Evolutionary conservation across 1,284 basidiomycete species (phyloP), one percentile per base, ranked within the genome.

Genomic region (Ganoderma lucidum): DNA sequence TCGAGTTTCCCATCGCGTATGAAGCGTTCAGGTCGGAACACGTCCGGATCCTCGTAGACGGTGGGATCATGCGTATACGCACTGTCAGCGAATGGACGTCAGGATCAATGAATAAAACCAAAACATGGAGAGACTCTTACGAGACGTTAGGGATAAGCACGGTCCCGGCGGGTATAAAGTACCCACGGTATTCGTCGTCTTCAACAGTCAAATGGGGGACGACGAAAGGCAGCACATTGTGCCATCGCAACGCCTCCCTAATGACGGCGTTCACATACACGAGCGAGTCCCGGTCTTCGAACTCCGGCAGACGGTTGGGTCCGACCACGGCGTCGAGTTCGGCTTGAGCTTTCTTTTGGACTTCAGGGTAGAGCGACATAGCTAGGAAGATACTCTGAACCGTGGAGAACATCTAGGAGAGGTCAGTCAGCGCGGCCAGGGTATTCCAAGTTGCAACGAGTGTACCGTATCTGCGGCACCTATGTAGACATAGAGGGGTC

Each of bases 11-110:
- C 80, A 44, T 78, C 74, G 58, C 74, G 76, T n/a, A 83, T 66
- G 69, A 76, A 82, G 1, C 81, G 77, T n/a, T 79, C 79, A 0
- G 82, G 82, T 15, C 73, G 74, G 70, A 83, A 84, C 17, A 68
- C 64, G 6, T 75, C 60, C 0, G 82, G 81, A 19, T 82, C 71
- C 1, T 74, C 66, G 65, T 81, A 84, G 15, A 75, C 53, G 35
- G 65, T 67, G 9, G 75, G 72, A 61, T 79, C 76, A 60, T 78
- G 76, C 23, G 77, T 67, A 15, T 77, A 77, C 6, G 61, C 63
- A 61, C 70, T 71, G 32, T n/a, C 6, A 30, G 12, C 2, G 17
- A 32, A 30, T 14, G 35, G 1, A 0, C 44, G 35, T 32, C 62
- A 48, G 48, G 39, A 14, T 30, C 58, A 37, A 0, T 17, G 28